A percentile compares a stretch with the other conserved stretches of the same genome.
phyloP scores from a whole-genome alignment of 257 asterid genomes.

The Solanum corneliomulleri region DNA sequence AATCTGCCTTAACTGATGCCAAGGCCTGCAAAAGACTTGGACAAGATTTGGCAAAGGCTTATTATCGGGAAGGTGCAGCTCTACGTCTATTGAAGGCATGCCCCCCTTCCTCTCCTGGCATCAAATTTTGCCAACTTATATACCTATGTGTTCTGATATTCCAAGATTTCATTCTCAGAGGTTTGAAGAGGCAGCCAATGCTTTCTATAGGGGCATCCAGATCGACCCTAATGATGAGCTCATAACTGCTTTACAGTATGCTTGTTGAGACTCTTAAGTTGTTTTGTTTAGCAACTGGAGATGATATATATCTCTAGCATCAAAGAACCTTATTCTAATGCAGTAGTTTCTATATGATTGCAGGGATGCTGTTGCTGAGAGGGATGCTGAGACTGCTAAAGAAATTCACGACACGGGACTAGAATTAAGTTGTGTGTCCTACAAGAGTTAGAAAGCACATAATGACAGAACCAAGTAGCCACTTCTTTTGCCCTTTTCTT shows the following conservation, averaged over 20 bases:
- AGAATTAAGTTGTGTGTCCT: constrained; percentile 12
- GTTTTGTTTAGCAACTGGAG: background rate
- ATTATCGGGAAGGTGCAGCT: constrained; percentile 92
- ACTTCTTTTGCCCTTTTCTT: background rate
- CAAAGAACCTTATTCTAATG: background rate
- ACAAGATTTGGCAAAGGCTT: constrained; percentile 96
- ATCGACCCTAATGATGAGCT: constrained; percentile 81
- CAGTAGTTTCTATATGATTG: constrained; percentile 1
- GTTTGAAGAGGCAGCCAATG: constrained; percentile 85
- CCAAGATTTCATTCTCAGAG: constrained; percentile 30
- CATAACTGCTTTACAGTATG: constrained; percentile 73
- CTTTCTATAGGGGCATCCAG: constrained; percentile 79
- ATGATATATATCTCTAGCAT: background rate
- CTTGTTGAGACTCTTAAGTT: background rate
- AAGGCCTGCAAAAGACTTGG: constrained; percentile 60
- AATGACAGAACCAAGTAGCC: background rate
- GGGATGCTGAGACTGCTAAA: constrained; percentile 35
- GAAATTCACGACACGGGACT: background rate
- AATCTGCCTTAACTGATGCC: constrained; percentile 78
- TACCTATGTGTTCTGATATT: background rate
- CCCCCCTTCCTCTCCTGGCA: background rate
- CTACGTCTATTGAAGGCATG: constrained; percentile 58
- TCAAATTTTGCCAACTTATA: background rate
- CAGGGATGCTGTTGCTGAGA: constrained; percentile 73
- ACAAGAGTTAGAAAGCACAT: background rate